phyloP scores from a whole-genome alignment of 2,329 filamentous ascomycete species.

The Fusarium graminum region DNA sequence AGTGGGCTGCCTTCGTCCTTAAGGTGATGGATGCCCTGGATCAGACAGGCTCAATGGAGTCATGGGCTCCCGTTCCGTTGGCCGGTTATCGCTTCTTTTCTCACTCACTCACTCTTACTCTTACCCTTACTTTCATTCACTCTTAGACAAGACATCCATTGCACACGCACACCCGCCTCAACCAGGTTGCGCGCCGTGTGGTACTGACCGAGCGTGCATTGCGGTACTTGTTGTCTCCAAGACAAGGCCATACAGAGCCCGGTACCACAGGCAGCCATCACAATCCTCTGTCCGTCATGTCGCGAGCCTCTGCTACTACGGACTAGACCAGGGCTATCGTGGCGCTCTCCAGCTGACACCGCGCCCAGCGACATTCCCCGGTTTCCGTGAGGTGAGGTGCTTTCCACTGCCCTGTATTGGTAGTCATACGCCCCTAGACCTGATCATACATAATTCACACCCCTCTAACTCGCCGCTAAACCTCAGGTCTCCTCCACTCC shows the following conservation, averaged over 20 bases:
- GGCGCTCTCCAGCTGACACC: conserved; percentile 50
- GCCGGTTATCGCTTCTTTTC: conserved; percentile 47
- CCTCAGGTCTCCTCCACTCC: conserved; percentile 34
- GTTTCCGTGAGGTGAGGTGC: conserved; percentile 41
- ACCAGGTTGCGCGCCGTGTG: conserved; percentile 39
- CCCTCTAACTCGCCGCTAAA: conserved; percentile 37
- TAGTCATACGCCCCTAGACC: conserved; percentile 16
- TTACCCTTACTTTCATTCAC: conserved; percentile 19
- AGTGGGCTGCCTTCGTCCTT: conserved; percentile 35
- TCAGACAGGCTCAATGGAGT: conserved; percentile 34
- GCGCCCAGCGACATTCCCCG: conserved; percentile 39
- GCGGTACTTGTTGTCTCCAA: conserved; percentile 26
- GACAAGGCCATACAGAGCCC: conserved; percentile 23
- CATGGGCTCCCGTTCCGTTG: conserved; percentile 46
- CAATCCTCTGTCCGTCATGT: conserved; percentile 32
- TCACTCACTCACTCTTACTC: conserved; percentile 16
- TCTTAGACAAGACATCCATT: conserved; percentile 41
- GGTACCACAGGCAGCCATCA: conserved; percentile 32
- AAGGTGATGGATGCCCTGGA: conserved; percentile 25
- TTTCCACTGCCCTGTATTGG: conserved; percentile 39
- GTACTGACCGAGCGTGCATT: conserved; percentile 32
- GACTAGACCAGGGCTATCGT: conserved; percentile 47
- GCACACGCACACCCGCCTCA: conserved; percentile 43
- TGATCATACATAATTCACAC: conserved; percentile 4
- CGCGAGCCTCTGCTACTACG: conserved; percentile 33